phyloP scores from a whole-genome alignment of 441 rosid genomes.

The Adansonia madagascariensis region DNA sequence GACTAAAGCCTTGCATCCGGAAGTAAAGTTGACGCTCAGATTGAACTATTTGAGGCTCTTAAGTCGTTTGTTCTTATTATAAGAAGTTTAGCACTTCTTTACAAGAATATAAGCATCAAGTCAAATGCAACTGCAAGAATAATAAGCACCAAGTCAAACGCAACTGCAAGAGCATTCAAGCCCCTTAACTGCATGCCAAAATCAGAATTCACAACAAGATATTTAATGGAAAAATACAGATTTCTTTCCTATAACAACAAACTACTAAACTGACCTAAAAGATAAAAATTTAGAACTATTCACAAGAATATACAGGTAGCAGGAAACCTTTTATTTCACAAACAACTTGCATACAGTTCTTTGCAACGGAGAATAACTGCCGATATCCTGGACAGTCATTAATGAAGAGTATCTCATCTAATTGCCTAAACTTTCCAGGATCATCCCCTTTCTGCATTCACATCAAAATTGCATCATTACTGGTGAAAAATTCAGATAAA shows the following conservation, averaged over 20 bases:
- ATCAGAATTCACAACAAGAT: not conserved
- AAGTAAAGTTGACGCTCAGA: not conserved
- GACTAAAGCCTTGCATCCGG: not conserved
- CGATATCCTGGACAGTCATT: constrained; percentile 73
- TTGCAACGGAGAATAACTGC: constrained; percentile 59
- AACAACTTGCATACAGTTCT: constrained; percentile 72
- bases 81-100: not conserved
- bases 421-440: constrained; percentile 82
- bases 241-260: not conserved
- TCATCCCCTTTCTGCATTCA: constrained; percentile 76
- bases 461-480: constrained; percentile 11
- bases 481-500: not conserved
- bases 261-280: not conserved
- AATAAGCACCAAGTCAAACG: not conserved
- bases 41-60: not conserved
- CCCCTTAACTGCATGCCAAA: not conserved
- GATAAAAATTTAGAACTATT: constrained; percentile 10
- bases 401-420: constrained; percentile 78
- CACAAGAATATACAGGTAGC: constrained; percentile 26
- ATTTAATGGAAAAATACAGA: not conserved
- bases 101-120: not conserved
- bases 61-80: not conserved
- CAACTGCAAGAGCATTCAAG: not conserved
- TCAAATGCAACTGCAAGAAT: too few species aligned
- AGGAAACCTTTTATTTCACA: constrained; percentile 80